A percentile compares a stretch with the other conserved stretches of the same genome.
These are phyloP conservation scores for Pseudogymnoascus sp. DNA, from an alignment of 2,329 filamentous ascomycete species.

Conservation along the genomic window DNA sequence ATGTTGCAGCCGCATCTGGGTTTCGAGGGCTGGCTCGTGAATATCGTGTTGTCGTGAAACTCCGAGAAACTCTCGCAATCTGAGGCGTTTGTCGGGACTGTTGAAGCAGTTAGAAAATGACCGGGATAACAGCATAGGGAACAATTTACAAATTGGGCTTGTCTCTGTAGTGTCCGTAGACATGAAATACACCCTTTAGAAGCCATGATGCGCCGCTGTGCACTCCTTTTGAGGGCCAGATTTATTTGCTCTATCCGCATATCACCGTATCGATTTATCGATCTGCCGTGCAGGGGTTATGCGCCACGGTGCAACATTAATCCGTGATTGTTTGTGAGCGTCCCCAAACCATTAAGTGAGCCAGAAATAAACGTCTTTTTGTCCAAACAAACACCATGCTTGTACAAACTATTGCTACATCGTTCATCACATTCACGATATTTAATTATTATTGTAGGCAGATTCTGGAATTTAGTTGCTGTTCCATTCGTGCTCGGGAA, in stretches of 20 bases:
- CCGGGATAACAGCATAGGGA: background rate
- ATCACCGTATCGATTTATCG: background rate
- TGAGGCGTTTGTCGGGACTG: slow-evolving; percentile 12
- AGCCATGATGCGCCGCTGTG: slow-evolving; percentile 1
- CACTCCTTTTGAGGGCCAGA: background rate
- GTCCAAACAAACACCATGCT: background rate
- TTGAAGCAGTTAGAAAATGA: slow-evolving; percentile 13
- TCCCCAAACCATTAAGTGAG: background rate
- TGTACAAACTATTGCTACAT: background rate
- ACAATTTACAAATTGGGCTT: slow-evolving; percentile 15
- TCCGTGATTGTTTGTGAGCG: background rate
- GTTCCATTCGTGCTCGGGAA: background rate
- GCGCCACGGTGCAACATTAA: background rate
- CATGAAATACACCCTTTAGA: slow-evolving; percentile 22
- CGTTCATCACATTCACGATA: background rate
- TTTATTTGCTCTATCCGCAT: slow-evolving; percentile 2
- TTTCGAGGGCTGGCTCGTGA: slow-evolving; percentile 22
- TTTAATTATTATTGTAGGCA: background rate
- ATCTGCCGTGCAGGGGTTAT: background rate
- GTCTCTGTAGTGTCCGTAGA: slow-evolving; percentile 23
- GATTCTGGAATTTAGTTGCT: background rate
- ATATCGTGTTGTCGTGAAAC: slow-evolving; percentile 21
- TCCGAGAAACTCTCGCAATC: slow-evolving; percentile 13
- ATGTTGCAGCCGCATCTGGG: slow-evolving; percentile 16
- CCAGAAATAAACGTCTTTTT: background rate